Evolutionary conservation across 345 rosid genomes (phyloP).

Genomic region (Pistacia vera): DNA sequence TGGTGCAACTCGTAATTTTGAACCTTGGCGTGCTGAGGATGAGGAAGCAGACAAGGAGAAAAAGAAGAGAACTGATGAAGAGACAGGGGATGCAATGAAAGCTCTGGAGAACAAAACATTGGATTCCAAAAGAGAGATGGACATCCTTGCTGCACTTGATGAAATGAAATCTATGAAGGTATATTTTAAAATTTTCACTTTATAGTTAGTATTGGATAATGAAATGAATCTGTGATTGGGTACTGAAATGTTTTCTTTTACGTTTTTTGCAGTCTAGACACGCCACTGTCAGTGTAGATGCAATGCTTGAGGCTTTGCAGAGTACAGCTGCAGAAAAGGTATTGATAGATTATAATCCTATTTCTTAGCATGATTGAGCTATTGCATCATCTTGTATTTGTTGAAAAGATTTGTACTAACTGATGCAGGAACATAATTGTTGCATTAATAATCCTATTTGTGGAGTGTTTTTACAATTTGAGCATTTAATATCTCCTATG

Average conservation of each 20-base stretch:
- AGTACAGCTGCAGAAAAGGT: conserved; percentile 69
- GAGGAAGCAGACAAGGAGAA: conserved; percentile 54
- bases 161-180: conserved; percentile 93
- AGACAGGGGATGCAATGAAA: conserved; percentile 97
- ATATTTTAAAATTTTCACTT: neutral
- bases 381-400: neutral
- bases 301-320: conserved; percentile 92
- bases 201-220: neutral
- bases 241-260: conserved; percentile 1
- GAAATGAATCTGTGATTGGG: neutral
- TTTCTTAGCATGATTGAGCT: neutral
- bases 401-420: too few species aligned
- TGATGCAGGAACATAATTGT: too few species aligned
- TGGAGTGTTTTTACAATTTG: neutral
- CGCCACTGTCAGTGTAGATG: conserved; percentile 86
- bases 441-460: too few species aligned
- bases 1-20: conserved; percentile 84
- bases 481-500: too few species aligned
- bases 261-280: conserved; percentile 73
- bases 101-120: conserved; percentile 85
- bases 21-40: conserved; percentile 96
- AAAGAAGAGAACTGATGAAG: conserved; percentile 73
- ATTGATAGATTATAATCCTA: neutral
- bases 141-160: conserved; percentile 89
- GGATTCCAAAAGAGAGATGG: conserved; percentile 96